Conservation (phyloP, 306 rosid species). For the Leucaena leucocephala region DNA sequence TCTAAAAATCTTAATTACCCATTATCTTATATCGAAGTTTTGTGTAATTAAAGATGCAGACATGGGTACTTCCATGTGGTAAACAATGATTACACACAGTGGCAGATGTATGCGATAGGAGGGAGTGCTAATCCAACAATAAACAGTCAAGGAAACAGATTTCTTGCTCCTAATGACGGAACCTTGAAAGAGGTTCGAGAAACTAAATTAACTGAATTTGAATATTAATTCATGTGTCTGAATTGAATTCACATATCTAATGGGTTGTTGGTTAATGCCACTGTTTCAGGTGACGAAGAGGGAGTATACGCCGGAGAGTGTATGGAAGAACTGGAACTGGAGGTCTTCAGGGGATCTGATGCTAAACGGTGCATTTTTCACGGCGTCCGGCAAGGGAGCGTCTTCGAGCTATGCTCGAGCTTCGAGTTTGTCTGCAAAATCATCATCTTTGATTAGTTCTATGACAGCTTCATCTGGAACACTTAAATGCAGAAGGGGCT, state of each 20-base stretch:
- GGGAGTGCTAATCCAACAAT: constrained; percentile 94
- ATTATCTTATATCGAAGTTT: too few species aligned
- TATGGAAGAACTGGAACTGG: constrained; percentile 96
- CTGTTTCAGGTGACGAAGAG: constrained; percentile 67
- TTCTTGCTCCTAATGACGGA: constrained; percentile 66
- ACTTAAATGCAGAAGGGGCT: constrained; percentile 68
- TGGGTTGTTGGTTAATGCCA: too few species aligned
- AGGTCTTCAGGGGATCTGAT: constrained; percentile 76
- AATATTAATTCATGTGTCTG: too few species aligned
- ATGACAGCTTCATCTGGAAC: constrained; percentile 74
- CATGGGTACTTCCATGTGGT: constrained; percentile 96
- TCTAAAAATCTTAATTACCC: too few species aligned
- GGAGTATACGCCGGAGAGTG: constrained; percentile 52
- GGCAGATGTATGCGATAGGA: constrained; percentile 92
- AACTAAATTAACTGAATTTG: too few species aligned
- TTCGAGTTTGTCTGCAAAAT: constrained; percentile 78
- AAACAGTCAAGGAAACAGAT: constrained; percentile 91
- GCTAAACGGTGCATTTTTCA: constrained; percentile 87
- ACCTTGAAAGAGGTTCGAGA: constrained; percentile 40
- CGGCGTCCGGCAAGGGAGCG: constrained; percentile 66
- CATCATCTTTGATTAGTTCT: constrained; percentile 64
- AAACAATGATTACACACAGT: constrained; percentile 88
- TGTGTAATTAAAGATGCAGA: constrained; percentile 63
- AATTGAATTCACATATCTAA: too few species aligned
- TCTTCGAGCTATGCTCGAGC: constrained; percentile 84